phyloP scores from a whole-genome alignment of 2,329 filamentous ascomycete genomes.

The Neofusicoccum kwambonambiense region DNA sequence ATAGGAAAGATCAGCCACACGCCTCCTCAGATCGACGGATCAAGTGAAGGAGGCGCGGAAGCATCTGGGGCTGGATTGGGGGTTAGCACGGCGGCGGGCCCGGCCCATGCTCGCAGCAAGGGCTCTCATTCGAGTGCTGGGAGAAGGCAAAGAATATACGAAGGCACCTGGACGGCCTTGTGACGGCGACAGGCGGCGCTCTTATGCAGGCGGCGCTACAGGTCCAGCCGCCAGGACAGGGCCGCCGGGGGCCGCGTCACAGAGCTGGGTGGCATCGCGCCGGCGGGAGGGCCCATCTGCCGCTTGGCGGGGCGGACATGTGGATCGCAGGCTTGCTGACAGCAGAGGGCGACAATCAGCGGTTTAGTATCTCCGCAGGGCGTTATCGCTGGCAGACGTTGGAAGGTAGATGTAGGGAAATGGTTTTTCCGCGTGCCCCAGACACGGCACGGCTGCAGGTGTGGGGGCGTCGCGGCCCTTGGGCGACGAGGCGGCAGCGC shows the following conservation, averaged over 20 bases:
- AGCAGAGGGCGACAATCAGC: not conserved
- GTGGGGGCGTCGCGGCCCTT: not conserved
- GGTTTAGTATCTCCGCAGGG: not conserved
- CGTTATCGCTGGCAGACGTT: not conserved
- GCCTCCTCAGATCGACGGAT: not conserved
- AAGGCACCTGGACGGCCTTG: conserved; percentile 5
- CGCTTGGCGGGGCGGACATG: not conserved
- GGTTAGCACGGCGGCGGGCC: not conserved
- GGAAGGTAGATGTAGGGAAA: not conserved
- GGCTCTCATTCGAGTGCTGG: not conserved
- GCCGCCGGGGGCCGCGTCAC: not conserved
- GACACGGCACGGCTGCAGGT: conserved; percentile 10
- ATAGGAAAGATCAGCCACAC: not conserved
- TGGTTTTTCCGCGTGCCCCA: conserved; percentile 8
- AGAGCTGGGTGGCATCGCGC: not conserved
- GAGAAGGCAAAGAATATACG: conserved; percentile 4
- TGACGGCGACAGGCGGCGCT: conserved; percentile 1
- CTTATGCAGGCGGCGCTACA: not conserved
- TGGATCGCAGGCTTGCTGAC: not conserved
- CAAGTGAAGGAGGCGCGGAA: not conserved
- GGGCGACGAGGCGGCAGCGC: not conserved
- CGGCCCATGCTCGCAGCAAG: not conserved
- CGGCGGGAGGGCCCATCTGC: not conserved
- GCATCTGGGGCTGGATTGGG: not conserved
- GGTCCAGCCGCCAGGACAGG: not conserved